Evolutionary conservation across 2,329 filamentous ascomycete species (phyloP), one percentile per base, ranked within the genome.

Genomic region (Ophiostoma quercus): DNA sequence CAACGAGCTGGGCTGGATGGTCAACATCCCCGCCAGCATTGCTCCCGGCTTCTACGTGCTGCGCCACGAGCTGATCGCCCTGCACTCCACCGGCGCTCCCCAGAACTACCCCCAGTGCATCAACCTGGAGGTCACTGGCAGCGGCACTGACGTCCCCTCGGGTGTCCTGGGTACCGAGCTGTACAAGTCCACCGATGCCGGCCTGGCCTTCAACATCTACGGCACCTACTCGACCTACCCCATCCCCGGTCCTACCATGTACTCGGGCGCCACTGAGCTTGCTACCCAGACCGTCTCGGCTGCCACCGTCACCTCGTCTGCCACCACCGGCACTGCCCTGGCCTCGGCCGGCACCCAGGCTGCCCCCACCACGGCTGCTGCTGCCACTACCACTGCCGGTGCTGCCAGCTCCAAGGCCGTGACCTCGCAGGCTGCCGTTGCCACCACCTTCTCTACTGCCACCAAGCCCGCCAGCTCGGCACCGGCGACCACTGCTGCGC

Each of bases 21-120:
- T 83, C 32, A 81, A 79, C 66, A 81, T 85, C 67, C 84, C 84
- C 34, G 74, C 75, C 63, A 76, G 75, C 72, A 80, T 85, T 67
- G 79, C 78, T 16, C 77, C 81, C 6, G 83, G 83, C 1, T 83
- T 83, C 75, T 85, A 85, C 71, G 82, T 85, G 60, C 77, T 85
- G 67, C 79, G 83, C 60, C 82, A 84, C 73, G 83, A 85, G 76
- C 84, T 84, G 72, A 84, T 85, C 66, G 73, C 72, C 2, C 73
- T 74, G 67, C 73, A 73, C 71, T 68, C 68, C 19, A 71, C 71
- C 39, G 71, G 73, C 51, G 43, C 71, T 43, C 41, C 69, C 41
- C 73, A 74, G 67, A 73, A 72, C 70, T 73, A 74, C 57, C 72
- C 71, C 12, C 72, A 70, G 47, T 73, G 72, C 69, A 71, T 73